A percentile compares a stretch with the other conserved stretches of the same genome.
Conservation (phyloP, 169 alveolate species). For the Ichthyophthirius multifiliis region DNA sequence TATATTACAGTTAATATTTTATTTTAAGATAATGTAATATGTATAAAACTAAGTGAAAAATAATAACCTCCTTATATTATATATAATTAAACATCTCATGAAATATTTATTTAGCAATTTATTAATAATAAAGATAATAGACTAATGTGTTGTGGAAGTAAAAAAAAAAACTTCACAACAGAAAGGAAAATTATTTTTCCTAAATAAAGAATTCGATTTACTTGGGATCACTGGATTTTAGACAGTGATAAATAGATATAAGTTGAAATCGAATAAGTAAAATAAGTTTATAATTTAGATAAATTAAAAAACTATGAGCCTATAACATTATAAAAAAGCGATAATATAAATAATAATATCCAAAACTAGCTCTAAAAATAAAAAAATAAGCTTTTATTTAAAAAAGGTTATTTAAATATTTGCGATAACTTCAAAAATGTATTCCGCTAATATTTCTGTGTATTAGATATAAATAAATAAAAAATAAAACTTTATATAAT, state of each 20-base stretch:
- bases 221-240: conserved; percentile 3
- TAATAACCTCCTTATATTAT: background rate
- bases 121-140: too few relatives aligned
- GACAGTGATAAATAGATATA: background rate
- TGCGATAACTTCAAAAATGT: background rate
- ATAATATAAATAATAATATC: background rate
- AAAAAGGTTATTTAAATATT: background rate
- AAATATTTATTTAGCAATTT: background rate
- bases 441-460: background rate
- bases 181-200: background rate
- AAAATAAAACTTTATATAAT: background rate
- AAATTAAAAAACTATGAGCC: conserved; percentile 1
- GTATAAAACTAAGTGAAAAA: background rate
- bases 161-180: too few relatives aligned
- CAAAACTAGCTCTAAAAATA: background rate
- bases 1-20: background rate
- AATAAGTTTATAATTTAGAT: background rate
- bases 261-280: background rate
- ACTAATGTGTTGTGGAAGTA: too few relatives aligned
- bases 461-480: background rate
- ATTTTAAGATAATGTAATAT: background rate
- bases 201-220: background rate
- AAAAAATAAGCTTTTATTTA: background rate
- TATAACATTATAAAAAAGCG: background rate
- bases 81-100: background rate